Percentiles rank a stretch among this genome's conserved stretches.
phyloP scores from a whole-genome alignment of 768 basidiomycete genomes.

The Tephrocybe sp. region DNA sequence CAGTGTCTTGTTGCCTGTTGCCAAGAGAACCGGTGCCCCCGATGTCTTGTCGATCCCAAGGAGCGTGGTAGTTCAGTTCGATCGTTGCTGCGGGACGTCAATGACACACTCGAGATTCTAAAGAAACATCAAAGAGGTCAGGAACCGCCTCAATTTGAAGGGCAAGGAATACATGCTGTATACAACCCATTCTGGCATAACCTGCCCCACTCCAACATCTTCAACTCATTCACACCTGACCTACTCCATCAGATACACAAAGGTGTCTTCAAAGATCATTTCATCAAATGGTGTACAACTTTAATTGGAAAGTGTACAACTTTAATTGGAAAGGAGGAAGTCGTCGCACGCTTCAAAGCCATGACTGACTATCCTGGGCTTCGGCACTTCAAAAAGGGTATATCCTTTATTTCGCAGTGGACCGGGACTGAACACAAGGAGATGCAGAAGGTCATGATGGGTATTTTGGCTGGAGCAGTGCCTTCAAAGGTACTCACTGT shows the following conservation, averaged over 20 bases:
- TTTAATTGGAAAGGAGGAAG: background rate
- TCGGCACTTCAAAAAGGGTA: background rate
- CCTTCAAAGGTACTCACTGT: slow-evolving; percentile 16
- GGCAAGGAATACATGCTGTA: slow-evolving; percentile 11
- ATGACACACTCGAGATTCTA: background rate
- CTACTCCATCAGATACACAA: slow-evolving; percentile 48
- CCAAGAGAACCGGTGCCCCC: slow-evolving; percentile 23
- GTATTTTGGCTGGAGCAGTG: slow-evolving; percentile 21
- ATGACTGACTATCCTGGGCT: slow-evolving; percentile 23
- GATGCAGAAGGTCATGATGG: slow-evolving; percentile 19
- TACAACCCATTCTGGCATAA: slow-evolving; percentile 35
- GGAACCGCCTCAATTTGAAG: slow-evolving; percentile 7
- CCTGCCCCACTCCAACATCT: slow-evolving; percentile 39
- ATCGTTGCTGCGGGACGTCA: background rate
- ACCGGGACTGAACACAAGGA: background rate
- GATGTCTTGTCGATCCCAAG: slow-evolving; percentile 17
- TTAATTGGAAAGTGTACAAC: background rate
- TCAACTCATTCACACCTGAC: slow-evolving; percentile 36
- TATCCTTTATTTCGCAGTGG: background rate
- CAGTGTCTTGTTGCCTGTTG: slow-evolving; percentile 30
- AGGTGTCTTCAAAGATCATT: slow-evolving; percentile 44
- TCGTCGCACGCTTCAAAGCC: slow-evolving; percentile 25
- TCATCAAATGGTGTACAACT: slow-evolving; percentile 26
- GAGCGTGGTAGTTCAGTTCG: background rate
- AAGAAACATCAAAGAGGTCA: background rate